Evolutionary conservation across 768 basidiomycete species (phyloP).

Genomic region (Hericium rajendrae): DNA sequence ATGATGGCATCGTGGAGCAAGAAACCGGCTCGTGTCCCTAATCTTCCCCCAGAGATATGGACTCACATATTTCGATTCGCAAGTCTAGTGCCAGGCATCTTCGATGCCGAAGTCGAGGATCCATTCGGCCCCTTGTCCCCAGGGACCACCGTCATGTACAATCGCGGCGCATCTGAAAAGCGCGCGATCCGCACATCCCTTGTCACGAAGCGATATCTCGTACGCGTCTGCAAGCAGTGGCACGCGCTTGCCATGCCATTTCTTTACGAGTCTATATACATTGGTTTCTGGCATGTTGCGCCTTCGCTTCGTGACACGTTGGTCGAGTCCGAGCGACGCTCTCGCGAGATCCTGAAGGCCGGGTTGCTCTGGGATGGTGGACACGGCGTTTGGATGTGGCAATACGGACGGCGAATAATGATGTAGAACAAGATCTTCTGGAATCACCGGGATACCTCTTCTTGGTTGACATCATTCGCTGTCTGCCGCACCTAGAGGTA

Average conservation of each 20-base stretch:
- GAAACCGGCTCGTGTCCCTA: not conserved
- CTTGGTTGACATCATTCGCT: not conserved
- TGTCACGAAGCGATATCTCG: not conserved
- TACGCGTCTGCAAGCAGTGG: conserved; percentile 1
- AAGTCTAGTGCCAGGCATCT: not conserved
- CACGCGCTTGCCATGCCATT: conserved; percentile 1
- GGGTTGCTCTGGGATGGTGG: not conserved
- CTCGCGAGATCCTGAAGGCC: not conserved
- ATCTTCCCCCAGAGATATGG: not conserved
- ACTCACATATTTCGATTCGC: not conserved
- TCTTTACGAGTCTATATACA: not conserved
- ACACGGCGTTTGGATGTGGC: not conserved
- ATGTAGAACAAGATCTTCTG: too few relatives aligned
- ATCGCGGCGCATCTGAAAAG: not conserved
- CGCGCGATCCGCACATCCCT: not conserved
- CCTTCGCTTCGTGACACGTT: not conserved
- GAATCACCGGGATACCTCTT: too few relatives aligned
- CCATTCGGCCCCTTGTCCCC: not conserved
- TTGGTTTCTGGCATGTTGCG: not conserved
- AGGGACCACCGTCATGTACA: not conserved
- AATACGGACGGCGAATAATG: not conserved
- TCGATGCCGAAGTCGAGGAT: not conserved
- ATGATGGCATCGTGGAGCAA: not conserved
- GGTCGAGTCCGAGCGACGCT: not conserved
- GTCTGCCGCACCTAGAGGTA: not conserved